phyloP scores from a whole-genome alignment of 2,329 filamentous ascomycete species.

The Pseudomassariella vexata region DNA sequence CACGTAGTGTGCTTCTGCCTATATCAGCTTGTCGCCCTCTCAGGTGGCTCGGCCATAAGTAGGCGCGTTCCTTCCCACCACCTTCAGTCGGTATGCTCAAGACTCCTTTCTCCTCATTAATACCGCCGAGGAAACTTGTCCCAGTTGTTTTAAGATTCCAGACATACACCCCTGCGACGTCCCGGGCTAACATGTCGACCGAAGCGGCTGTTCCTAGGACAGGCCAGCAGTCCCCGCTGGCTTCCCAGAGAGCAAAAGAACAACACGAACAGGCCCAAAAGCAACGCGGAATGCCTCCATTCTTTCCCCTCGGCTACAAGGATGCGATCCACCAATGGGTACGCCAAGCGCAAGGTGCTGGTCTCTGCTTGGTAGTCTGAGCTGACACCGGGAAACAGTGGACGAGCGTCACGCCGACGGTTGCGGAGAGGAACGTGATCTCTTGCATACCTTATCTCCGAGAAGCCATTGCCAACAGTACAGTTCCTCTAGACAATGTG shows the following conservation, averaged over 20 bases:
- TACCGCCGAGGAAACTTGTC: slow-evolving; percentile 36
- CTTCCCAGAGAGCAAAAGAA: slow-evolving; percentile 38
- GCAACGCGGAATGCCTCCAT: slow-evolving; percentile 30
- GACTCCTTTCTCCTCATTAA: slow-evolving; percentile 31
- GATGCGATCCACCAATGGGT: slow-evolving; percentile 91
- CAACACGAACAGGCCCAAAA: slow-evolving; percentile 18
- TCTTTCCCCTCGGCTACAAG: slow-evolving; percentile 86
- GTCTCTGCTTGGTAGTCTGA: neutral
- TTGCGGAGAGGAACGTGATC: slow-evolving; percentile 84
- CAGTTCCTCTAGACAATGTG: slow-evolving; percentile 20
- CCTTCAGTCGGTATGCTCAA: slow-evolving; percentile 37
- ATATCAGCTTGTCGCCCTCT: slow-evolving; percentile 1
- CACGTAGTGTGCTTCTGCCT: slow-evolving; percentile 11
- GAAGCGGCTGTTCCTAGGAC: slow-evolving; percentile 23
- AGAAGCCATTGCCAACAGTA: slow-evolving; percentile 57
- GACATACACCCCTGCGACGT: slow-evolving; percentile 11
- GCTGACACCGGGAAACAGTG: slow-evolving; percentile 51
- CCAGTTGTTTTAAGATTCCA: slow-evolving; percentile 21
- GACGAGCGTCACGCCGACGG: slow-evolving; percentile 73
- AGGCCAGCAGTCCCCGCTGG: slow-evolving; percentile 38
- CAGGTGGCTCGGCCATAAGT: slow-evolving; percentile 11
- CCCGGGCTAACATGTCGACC: slow-evolving; percentile 15
- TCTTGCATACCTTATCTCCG: slow-evolving; percentile 78
- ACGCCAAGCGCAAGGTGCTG: slow-evolving; percentile 26
- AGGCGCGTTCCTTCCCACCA: slow-evolving; percentile 15